Evolutionary conservation across 495 filamentous ascomycete species (phyloP).

Genomic region (Haplographium delicatum): DNA sequence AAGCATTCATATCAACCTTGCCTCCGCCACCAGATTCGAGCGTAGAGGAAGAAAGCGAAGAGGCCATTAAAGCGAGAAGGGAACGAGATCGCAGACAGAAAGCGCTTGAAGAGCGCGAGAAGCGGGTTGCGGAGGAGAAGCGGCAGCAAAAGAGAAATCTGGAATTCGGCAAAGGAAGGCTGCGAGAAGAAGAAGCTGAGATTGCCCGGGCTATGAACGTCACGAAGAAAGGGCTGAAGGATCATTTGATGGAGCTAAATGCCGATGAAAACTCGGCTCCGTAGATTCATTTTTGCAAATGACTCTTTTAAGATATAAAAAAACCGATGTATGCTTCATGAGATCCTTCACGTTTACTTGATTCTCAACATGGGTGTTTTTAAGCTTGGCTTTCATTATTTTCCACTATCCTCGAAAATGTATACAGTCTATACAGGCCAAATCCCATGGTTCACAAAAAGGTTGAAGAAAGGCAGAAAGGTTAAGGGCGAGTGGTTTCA

Average conservation of each 20-base stretch:
- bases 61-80: constrained; percentile 52
- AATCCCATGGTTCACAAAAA: neutral
- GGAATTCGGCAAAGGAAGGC: constrained; percentile 56
- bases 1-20: constrained; percentile 70
- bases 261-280: constrained; percentile 1
- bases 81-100: constrained; percentile 66
- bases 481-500: too few species aligned
- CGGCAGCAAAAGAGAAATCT: constrained; percentile 59
- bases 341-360: neutral
- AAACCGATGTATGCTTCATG: neutral
- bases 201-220: constrained; percentile 74
- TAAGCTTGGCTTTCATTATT: neutral
- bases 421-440: neutral
- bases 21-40: constrained; percentile 54
- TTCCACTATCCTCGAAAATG: neutral
- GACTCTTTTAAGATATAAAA: too few species aligned
- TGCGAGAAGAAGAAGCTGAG: constrained; percentile 74
- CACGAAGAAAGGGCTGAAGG: constrained; percentile 63
- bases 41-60: constrained; percentile 53
- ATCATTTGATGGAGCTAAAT: constrained; percentile 47
- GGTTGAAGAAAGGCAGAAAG: too few species aligned
- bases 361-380: neutral
- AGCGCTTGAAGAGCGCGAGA: constrained; percentile 71
- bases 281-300: too few species aligned
- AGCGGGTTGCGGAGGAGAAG: constrained; percentile 70